phyloP scores from a whole-genome alignment of 352 stramenopile genomes.

The Globisporangium yorkense region DNA sequence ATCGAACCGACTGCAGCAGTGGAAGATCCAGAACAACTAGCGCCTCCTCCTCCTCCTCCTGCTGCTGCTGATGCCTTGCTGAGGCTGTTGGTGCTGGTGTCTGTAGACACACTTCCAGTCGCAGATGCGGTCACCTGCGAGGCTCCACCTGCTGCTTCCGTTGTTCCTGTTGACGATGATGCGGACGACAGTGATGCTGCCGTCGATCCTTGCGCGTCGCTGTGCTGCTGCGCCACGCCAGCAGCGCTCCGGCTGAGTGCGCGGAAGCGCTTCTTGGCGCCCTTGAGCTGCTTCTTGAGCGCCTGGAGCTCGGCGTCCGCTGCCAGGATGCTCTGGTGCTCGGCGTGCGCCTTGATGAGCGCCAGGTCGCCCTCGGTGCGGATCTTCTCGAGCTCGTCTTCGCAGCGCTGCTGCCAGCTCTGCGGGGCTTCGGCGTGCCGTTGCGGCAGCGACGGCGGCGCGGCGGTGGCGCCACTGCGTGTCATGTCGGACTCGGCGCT shows the following conservation, averaged over 20 bases:
- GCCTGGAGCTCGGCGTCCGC: slow-evolving; percentile 85
- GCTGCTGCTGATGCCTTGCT: neutral
- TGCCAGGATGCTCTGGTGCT: slow-evolving; percentile 83
- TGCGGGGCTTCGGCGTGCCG: neutral
- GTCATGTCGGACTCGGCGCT: slow-evolving; percentile 1
- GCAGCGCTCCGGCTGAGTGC: slow-evolving; percentile 5
- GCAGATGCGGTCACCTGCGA: too few relatives aligned
- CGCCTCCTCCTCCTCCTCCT: neutral
- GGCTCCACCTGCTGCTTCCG: neutral
- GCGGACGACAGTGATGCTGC: neutral
- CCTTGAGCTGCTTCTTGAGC: slow-evolving; percentile 79
- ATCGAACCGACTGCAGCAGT: too few relatives aligned
- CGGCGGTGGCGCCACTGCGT: neutral
- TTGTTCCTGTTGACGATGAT: neutral
- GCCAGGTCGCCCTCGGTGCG: slow-evolving; percentile 57
- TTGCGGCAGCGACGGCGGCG: neutral
- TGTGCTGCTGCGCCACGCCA: neutral
- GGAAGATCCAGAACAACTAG: too few relatives aligned
- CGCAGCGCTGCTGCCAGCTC: slow-evolving; percentile 23
- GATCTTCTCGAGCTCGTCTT: slow-evolving; percentile 88
- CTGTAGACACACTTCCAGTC: neutral
- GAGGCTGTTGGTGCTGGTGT: neutral
- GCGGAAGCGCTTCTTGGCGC: slow-evolving; percentile 75
- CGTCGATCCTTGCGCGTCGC: neutral
- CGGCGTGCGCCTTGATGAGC: slow-evolving; percentile 71